Base-by-base conservation (phyloP, 805 yeast species). In the Monosporozyma solicola region DNA sequence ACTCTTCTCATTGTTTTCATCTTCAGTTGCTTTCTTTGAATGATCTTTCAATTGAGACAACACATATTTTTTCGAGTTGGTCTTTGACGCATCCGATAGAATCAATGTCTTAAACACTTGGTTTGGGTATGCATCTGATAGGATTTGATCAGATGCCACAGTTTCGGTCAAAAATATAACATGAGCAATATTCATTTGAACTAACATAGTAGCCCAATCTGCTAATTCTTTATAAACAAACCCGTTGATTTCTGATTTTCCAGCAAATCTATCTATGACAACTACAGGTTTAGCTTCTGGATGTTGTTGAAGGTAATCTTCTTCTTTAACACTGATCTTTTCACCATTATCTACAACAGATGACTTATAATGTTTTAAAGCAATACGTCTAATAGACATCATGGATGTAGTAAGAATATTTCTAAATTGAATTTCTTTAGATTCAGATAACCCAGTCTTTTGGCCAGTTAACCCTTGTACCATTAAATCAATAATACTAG, bases 381-480 rank as follows among this genome's bases (percentile, higher is more conserved):
- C 76, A 11, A 89, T 77, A 20, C 79, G 80, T 58, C 90, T 76
- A n/a, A 94, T 75, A 0, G 96, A 91, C 57, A 80, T 81, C 39
- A 83, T 72, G 0, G 92, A 77, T 47, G 87, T 77, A 49, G 83
- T 78, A 49, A 91, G 74, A 80, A 91, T 90, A 59, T 84, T 83
- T 67, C 87, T 85, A 55, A 87, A 79, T 65, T 88, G 96, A 0
- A 85, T 70, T 59, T 91, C 97, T 56, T 83, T 84, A 2, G 87
- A 73, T 64, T 91, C 97, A 32, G 91, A 80, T 48, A 91, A 73
- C 1, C 97, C 97, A 3, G 95, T 85, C 64, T 90, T 91, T 65
- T 90, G 97, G 1, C 98, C 99, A 0, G 96, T 89, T 44, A 92
- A 67, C 53, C 97, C 92, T 64, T 89, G 96, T 20, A 87, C 85